Evolutionary conservation across 495 filamentous ascomycete species (phyloP).

Genomic region (Xylaria nigripes): DNA sequence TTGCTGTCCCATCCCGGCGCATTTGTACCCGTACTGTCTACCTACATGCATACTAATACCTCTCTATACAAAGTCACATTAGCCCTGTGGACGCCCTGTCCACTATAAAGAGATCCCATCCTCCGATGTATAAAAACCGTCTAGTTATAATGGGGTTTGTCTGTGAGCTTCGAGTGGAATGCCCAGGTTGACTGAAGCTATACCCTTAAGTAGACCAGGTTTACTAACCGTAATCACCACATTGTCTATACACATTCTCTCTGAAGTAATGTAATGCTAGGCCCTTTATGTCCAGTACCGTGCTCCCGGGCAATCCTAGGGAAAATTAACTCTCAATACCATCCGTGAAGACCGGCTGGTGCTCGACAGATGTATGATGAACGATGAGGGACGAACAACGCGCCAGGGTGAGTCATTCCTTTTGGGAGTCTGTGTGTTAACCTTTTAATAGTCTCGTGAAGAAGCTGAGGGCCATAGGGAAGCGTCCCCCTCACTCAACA

Average conservation of each 20-base stretch:
- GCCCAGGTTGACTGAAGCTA: slow-evolving; percentile 1
- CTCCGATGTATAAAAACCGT: background rate
- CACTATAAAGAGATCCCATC: background rate
- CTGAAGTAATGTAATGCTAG: background rate
- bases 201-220: background rate
- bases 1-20: background rate
- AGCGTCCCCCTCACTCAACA: slow-evolving; percentile 48
- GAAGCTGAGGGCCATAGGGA: background rate
- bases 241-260: slow-evolving; percentile 5
- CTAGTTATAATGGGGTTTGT: slow-evolving; percentile 1
- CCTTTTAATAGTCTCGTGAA: background rate
- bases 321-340: background rate
- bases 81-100: background rate
- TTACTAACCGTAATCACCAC: background rate
- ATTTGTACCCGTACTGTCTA: background rate
- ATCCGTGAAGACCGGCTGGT: background rate
- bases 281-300: background rate
- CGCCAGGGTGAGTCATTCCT: background rate
- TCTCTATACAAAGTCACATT: background rate
- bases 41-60: background rate
- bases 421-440: background rate
- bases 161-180: background rate
- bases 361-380: background rate
- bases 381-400: background rate
- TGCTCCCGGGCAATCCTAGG: background rate